Base-by-base conservation (phyloP, 768 basidiomycete species). In the Suillus fuscotomentosus region DNA sequence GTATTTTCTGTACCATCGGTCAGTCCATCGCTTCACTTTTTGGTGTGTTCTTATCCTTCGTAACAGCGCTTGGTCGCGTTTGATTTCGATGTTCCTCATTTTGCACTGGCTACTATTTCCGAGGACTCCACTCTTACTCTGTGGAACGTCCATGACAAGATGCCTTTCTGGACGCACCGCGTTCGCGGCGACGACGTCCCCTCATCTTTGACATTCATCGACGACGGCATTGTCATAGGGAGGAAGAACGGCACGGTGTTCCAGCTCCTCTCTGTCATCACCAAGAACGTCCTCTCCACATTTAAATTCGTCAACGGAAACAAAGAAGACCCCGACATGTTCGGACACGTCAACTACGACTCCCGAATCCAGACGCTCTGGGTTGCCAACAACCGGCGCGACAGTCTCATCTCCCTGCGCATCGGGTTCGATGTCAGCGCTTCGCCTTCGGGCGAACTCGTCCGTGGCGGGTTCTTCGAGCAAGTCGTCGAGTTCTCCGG, bases 341-440 rank as follows among this genome's bases (percentile, higher is more conserved):
- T 93, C 73, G 91, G 93, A 15, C 93, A 95, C 70, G 86, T 90
- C 68, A 89, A 86, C 70, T 95, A 95, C 71, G 93, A 95, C 77
- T 83, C 90, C 0, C 81, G 91, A 53, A 94, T 94, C 65, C 90
- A 91, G 77, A 94, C 91, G 0, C 80, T 95, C 38, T 95, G 93
- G 93, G 83, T 94, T 22, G 93, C 93, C 61, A 94, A 94, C 72
- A 91, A 86, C 74, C 86, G 90, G 53, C 85, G 93, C 27, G 91
- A 93, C 65, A 94, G 92, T 74, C 82, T 95, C 78, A 85, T 95
- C 42, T 93, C 91, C 15, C 81, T 93, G 71, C 91, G 87, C 75
- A 82, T 94, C 63, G 85, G 85, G 62, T 82, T 91, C 64, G 90
- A 92, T 60, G 72, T 77, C 42, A 80, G 86, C 31, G 81, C 84